Percentiles rank a stretch among this genome's conserved stretches.
Evolutionary conservation across 2,329 filamentous ascomycete species (phyloP).

Genomic region (Intubia oerlemansii): DNA sequence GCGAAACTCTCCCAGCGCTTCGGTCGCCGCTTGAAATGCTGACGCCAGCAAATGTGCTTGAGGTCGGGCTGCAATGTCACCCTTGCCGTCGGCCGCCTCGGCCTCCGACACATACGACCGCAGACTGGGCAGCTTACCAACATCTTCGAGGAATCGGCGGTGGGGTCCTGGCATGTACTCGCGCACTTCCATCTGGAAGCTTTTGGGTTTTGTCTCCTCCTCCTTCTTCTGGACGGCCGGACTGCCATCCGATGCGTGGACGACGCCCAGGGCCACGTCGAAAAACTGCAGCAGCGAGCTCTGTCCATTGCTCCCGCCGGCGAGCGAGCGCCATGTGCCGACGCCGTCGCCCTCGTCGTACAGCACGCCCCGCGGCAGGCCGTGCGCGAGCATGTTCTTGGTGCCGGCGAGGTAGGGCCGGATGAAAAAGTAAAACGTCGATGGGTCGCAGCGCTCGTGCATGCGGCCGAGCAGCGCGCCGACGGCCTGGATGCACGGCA

Average conservation of each 20-base stretch:
- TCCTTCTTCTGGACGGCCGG: slow-evolving; percentile 50
- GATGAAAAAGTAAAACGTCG: slow-evolving; percentile 76
- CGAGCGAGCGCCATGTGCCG: slow-evolving; percentile 50
- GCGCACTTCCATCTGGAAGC: slow-evolving; percentile 51
- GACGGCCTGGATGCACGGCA: slow-evolving; percentile 45
- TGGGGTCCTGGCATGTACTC: slow-evolving; percentile 92
- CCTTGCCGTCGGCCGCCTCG: too few species aligned
- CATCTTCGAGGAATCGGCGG: slow-evolving; percentile 64
- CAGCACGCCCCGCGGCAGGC: slow-evolving; percentile 62
- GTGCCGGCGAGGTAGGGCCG: slow-evolving; percentile 76
- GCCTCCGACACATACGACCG: slow-evolving; percentile 12
- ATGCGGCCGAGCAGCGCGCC: slow-evolving; percentile 52
- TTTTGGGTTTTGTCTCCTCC: not conserved
- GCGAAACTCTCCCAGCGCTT: slow-evolving; percentile 45
- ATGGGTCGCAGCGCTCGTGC: slow-evolving; percentile 74
- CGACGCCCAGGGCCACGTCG: slow-evolving; percentile 71
- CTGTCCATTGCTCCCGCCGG: slow-evolving; percentile 88
- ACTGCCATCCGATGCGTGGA: slow-evolving; percentile 35
- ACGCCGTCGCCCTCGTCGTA: slow-evolving; percentile 54
- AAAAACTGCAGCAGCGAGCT: slow-evolving; percentile 95
- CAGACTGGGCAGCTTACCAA: slow-evolving; percentile 48
- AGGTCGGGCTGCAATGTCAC: not conserved
- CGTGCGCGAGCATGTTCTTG: slow-evolving; percentile 66
- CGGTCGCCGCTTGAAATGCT: slow-evolving; percentile 50
- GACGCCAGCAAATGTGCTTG: slow-evolving; percentile 12